Conservation (phyloP, 768 basidiomycete genomes). For the Cyclocybe aegerita region DNA sequence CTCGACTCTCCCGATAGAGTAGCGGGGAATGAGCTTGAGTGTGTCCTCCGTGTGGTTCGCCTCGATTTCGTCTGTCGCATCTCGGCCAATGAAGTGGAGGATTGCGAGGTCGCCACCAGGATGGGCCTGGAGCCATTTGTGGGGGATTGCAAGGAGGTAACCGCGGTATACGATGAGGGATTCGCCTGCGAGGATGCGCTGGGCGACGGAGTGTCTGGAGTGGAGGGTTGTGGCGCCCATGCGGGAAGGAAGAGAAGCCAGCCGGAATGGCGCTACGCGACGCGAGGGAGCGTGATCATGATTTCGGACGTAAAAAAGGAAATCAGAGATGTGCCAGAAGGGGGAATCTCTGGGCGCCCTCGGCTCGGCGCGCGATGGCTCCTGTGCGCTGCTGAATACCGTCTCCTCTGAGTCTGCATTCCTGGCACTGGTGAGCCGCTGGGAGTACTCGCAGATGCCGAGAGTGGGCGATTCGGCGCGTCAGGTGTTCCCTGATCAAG, state of each 20-base stretch:
- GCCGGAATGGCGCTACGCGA: constrained; percentile 1
- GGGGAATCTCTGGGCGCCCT: background rate
- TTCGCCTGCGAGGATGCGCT: constrained; percentile 74
- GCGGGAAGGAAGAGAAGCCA: constrained; percentile 4
- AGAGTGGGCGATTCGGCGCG: too few relatives aligned
- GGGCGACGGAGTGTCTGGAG: constrained; percentile 54
- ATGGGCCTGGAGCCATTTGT: constrained; percentile 79
- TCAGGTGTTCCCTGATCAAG: too few relatives aligned
- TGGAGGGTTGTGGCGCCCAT: constrained; percentile 30
- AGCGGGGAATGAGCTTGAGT: constrained; percentile 55
- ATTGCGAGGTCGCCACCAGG: constrained; percentile 90
- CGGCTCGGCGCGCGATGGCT: background rate
- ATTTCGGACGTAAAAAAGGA: constrained; percentile 1
- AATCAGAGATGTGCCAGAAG: constrained; percentile 1
- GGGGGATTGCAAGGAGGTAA: constrained; percentile 63
- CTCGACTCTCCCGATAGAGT: constrained; percentile 69
- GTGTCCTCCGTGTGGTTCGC: constrained; percentile 79
- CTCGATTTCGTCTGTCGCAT: constrained; percentile 92
- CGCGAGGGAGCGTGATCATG: background rate
- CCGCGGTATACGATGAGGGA: constrained; percentile 71
- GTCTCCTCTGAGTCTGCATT: too few relatives aligned
- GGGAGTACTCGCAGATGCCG: too few relatives aligned
- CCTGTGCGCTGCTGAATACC: background rate
- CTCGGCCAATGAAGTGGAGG: constrained; percentile 93
- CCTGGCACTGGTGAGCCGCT: too few relatives aligned